Base-by-base conservation (phyloP, 179 eudicot species). In the Silene noctiflora region DNA sequence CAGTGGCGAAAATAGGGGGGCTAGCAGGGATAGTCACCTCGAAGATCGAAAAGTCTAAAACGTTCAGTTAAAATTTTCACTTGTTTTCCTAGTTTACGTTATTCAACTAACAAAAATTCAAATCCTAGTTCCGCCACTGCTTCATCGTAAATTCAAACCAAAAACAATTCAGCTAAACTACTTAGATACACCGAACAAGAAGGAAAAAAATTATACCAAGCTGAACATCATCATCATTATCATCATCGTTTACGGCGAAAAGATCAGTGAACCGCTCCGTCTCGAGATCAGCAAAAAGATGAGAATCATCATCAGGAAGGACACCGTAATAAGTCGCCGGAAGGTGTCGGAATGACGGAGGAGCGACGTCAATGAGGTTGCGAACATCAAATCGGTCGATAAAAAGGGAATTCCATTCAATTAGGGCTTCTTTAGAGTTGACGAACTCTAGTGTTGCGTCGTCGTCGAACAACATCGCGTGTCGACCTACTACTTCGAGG, bases 301-400 rank as follows among this genome's bases (percentile, higher is more conserved):
- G 79, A 22, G 86, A 70, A 48, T 70, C 73, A 51, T 70, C 65
- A 66, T 80, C 88, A 6, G 80, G 64, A 44, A 84, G 53, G 4
- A 69, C 67, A 9, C 75, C 74, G 12, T 70, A 14, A 48, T 3
- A 70, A 5, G 60, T 6, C 4, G 42, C 21, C 78, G 76, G 82
- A 46, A 80, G 77, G 67, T 76, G 78, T 19, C 89, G 93, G 46
- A 96, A 83, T 0, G 90, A 84, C 22, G 90, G 77, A 2, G 96
- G 94, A 75, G 91, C 93, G 20, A 75, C 48, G 19, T 96, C 74
- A 71, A 94, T 90, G 64, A 94, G 97, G 82, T 94, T 90, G n/a
- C 97, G 98, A 74, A 94, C 97, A 76, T 92, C 98, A 85, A 90
- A 94, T 8, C 97, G 97, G 73, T 94, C 98, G 84, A 94, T 94